These are phyloP conservation scores for Jacaranda copaia DNA, from an alignment of 257 asterid species.

Conservation along the genomic window DNA sequence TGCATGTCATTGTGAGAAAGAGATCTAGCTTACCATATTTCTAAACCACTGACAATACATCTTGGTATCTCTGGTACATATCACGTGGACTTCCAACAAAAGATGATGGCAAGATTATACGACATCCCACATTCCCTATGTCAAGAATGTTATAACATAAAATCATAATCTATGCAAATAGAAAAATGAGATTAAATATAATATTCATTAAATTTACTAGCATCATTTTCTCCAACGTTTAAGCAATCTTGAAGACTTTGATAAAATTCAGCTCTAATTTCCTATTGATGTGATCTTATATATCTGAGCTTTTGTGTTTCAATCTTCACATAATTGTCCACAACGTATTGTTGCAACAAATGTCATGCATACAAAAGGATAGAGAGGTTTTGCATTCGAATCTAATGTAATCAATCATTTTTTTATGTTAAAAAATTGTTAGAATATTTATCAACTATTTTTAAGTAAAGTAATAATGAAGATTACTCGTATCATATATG, in stretches of 20 bases:
- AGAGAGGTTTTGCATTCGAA: neutral
- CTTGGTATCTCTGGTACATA: constrained; percentile 1
- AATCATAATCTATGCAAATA: no score
- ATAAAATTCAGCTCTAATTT: no score
- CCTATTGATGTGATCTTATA: neutral
- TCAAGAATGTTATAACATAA: no score
- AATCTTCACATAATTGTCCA: neutral
- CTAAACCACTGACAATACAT: neutral
- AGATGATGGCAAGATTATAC: neutral
- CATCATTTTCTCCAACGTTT: no score
- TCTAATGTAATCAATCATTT: no score
- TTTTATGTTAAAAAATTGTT: no score
- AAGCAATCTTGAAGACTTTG: no score
- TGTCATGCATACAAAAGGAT: neutral
- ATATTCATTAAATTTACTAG: no score
- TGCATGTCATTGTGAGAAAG: no score
- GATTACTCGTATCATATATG: neutral
- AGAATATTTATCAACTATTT: no score
- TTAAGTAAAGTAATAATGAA: no score
- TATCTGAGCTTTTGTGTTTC: neutral
- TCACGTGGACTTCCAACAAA: constrained; percentile 8
- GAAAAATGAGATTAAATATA: no score
- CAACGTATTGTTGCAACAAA: neutral
- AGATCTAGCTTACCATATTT: neutral
- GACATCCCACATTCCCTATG: neutral